A percentile compares a stretch with the other conserved stretches of the same genome.
Conservation (phyloP, 83 land plant species). For the Picea mariana region DNA sequence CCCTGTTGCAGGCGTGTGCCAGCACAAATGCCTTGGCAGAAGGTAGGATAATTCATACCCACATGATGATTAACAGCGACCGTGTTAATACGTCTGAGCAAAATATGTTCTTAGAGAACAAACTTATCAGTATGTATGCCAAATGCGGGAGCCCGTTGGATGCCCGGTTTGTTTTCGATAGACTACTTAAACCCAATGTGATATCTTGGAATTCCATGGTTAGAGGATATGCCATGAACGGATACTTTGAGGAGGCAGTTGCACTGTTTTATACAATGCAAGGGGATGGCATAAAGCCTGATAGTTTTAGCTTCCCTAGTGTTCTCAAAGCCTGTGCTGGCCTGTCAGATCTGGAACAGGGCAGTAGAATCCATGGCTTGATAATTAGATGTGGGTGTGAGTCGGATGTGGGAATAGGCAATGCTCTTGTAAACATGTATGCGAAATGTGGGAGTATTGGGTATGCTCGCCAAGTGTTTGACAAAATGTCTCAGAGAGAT, state of each 20-base stretch:
- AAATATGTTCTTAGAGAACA: background rate
- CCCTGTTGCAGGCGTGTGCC: slow-evolving; percentile 19
- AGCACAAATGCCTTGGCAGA: background rate
- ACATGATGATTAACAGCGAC: slow-evolving; percentile 4
- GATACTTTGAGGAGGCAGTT: slow-evolving; percentile 17
- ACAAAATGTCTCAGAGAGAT: slow-evolving; percentile 25
- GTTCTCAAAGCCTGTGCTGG: slow-evolving; percentile 33
- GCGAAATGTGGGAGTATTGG: slow-evolving; percentile 20
- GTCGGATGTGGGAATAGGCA: slow-evolving; percentile 19
- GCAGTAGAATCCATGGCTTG: slow-evolving; percentile 22
- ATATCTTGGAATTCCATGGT: slow-evolving; percentile 29
- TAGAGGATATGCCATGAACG: slow-evolving; percentile 26
- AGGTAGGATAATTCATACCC: slow-evolving; percentile 19
- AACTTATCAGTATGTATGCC: slow-evolving; percentile 26
- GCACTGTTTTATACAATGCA: slow-evolving; percentile 16
- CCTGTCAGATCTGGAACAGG: background rate
- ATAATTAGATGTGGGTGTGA: slow-evolving; percentile 14
- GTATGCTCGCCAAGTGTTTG: slow-evolving; percentile 22
- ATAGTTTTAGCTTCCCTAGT: slow-evolving; percentile 29
- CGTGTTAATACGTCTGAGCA: background rate
- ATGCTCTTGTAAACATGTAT: slow-evolving; percentile 31
- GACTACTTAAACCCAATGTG: background rate
- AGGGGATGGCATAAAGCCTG: slow-evolving; percentile 13
- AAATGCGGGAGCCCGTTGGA: slow-evolving; percentile 13
- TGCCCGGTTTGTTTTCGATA: slow-evolving; percentile 17